Conservation (phyloP, 352 stramenopile species). For the Halophytophthora polymorphica region DNA sequence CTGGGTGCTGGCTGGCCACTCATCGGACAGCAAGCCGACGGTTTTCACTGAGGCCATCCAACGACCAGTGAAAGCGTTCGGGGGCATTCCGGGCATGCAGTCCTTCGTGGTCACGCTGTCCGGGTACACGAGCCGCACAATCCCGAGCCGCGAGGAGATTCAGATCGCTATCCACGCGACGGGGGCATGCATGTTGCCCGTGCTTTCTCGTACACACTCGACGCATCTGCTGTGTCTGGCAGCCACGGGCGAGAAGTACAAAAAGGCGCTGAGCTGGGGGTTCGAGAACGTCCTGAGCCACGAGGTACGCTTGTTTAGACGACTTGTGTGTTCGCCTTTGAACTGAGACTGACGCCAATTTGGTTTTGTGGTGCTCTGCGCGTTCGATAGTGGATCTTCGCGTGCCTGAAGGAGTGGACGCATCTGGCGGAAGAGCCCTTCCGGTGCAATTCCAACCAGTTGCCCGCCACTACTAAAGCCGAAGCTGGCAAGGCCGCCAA, state of each 20-base stretch:
- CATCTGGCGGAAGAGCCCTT: slow-evolving; percentile 56
- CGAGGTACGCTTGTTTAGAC: slow-evolving; percentile 41
- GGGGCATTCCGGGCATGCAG: slow-evolving; percentile 74
- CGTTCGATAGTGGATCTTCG: slow-evolving; percentile 64
- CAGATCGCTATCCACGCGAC: slow-evolving; percentile 82
- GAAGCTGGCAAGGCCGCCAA: slow-evolving; percentile 22
- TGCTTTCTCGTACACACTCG: slow-evolving; percentile 77
- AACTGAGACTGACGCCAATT: background rate
- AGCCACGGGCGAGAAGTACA: slow-evolving; percentile 79
- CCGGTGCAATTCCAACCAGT: slow-evolving; percentile 31
- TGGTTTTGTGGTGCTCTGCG: slow-evolving; percentile 8
- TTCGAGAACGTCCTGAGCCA: slow-evolving; percentile 79
- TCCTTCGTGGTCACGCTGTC: slow-evolving; percentile 82
- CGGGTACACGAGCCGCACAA: slow-evolving; percentile 73
- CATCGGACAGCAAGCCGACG: slow-evolving; percentile 26
- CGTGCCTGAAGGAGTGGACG: slow-evolving; percentile 64
- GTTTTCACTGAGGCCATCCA: slow-evolving; percentile 52
- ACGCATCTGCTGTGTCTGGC: slow-evolving; percentile 82
- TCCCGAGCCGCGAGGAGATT: slow-evolving; percentile 74
- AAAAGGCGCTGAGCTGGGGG: slow-evolving; percentile 78
- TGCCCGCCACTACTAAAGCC: background rate
- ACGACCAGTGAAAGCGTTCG: slow-evolving; percentile 56
- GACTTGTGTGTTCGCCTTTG: background rate
- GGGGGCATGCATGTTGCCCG: slow-evolving; percentile 79
- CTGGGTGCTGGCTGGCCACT: slow-evolving; percentile 64